These are phyloP conservation scores for Cytidiella melzeri DNA, from an alignment of 768 basidiomycete species.

Conservation along the genomic window DNA sequence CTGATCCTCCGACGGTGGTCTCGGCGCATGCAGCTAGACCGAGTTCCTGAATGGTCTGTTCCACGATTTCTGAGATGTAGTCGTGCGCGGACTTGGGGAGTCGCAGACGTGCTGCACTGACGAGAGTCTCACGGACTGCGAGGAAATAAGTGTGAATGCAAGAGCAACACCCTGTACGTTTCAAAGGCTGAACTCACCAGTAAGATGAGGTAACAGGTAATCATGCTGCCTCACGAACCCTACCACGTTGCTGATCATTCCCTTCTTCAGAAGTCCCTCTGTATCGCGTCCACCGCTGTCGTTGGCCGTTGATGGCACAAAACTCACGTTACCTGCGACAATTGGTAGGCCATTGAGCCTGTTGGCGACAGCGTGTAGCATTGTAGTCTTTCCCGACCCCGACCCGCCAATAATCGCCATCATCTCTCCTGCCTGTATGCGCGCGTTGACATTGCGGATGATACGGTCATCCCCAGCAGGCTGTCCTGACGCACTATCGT, in stretches of 20 bases:
- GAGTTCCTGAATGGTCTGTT: conserved; percentile 24
- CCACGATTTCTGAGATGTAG: conserved; percentile 4
- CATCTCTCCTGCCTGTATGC: conserved; percentile 5
- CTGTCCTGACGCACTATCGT: neutral
- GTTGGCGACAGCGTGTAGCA: conserved; percentile 9
- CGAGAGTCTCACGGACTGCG: conserved; percentile 8
- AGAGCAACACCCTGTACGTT: too few relatives aligned
- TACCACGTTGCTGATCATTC: conserved; percentile 16
- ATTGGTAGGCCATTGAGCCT: conserved; percentile 6
- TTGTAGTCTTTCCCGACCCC: conserved; percentile 12
- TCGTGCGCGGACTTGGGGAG: conserved; percentile 2
- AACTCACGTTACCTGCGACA: conserved; percentile 3
- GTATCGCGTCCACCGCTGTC: neutral
- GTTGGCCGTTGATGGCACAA: neutral
- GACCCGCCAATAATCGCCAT: conserved; percentile 13
- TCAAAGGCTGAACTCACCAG: conserved; percentile 2
- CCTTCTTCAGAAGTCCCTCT: conserved; percentile 8
- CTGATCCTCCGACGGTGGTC: conserved; percentile 35
- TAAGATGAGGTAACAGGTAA: conserved; percentile 32
- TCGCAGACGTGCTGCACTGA: conserved; percentile 6
- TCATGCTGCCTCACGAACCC: conserved; percentile 38
- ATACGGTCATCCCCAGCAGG: conserved; percentile 6
- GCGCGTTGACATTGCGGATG: conserved; percentile 8
- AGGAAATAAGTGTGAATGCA: neutral
- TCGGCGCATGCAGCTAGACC: conserved; percentile 37